Percentiles rank a stretch among this genome's conserved stretches.
Evolutionary conservation across 805 yeast genomes (phyloP).

Genomic region (Wickerhamiella vanderwaltii): DNA sequence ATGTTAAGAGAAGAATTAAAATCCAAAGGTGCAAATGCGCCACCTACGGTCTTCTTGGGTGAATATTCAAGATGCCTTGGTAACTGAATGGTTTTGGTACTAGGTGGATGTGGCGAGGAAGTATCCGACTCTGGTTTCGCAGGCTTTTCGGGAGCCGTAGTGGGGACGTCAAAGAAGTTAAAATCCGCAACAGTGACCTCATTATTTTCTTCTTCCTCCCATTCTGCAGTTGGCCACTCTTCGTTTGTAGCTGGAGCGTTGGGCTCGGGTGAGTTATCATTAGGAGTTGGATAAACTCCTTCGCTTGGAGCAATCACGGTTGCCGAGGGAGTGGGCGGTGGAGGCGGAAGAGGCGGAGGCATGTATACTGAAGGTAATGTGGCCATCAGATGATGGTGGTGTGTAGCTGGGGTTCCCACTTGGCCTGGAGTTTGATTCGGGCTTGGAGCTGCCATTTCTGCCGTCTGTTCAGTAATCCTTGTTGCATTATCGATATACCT

Average conservation of each 20-base stretch:
- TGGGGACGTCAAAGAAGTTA: constrained; percentile 29
- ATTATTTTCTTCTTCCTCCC: constrained; percentile 20
- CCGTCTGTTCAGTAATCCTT: constrained; percentile 15
- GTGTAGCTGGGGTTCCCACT: background rate
- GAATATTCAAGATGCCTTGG: background rate
- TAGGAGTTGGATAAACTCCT: constrained; percentile 11
- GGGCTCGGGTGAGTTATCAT: constrained; percentile 7
- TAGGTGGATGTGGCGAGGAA: background rate
- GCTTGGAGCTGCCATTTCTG: background rate
- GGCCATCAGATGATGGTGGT: constrained; percentile 6
- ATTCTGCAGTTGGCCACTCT: constrained; percentile 7
- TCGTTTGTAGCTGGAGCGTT: constrained; percentile 9
- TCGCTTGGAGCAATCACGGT: background rate
- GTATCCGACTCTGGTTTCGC: background rate
- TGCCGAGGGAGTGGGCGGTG: constrained; percentile 12
- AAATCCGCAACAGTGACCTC: constrained; percentile 34
- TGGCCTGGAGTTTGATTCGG: background rate
- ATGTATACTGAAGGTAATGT: constrained; percentile 2
- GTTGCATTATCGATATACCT: constrained; percentile 14
- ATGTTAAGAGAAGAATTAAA: constrained; percentile 53
- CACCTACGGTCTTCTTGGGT: constrained; percentile 29
- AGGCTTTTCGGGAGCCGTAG: background rate
- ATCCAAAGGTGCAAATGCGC: constrained; percentile 69
- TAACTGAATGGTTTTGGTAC: background rate
- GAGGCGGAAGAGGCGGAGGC: constrained; percentile 12